These are phyloP conservation scores for Albifimbria verrucaria DNA, from an alignment of 2,329 filamentous ascomycete genomes.

Conservation along the genomic window DNA sequence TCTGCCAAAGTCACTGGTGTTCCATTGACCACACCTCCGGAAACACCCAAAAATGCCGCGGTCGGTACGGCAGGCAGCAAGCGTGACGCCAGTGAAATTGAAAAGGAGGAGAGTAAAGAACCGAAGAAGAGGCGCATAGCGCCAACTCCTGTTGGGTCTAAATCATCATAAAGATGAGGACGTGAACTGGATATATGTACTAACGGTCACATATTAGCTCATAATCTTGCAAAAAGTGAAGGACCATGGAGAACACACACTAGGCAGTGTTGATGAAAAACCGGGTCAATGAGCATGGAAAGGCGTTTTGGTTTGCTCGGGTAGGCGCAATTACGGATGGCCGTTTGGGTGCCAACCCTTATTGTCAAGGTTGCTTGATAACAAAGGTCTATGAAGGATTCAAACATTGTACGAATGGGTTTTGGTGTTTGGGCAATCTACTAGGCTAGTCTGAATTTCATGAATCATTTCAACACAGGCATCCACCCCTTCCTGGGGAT, in stretches of 20 bases:
- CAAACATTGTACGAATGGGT: neutral
- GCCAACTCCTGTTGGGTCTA: constrained; percentile 54
- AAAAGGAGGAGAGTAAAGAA: constrained; percentile 49
- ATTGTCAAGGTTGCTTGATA: no score
- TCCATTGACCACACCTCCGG: constrained; percentile 83
- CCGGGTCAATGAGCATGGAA: constrained; percentile 19
- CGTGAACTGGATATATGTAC: no score
- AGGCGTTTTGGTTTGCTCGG: constrained; percentile 23
- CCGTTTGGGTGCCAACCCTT: no score
- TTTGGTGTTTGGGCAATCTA: neutral
- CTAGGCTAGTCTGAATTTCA: no score
- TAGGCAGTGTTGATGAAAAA: neutral
- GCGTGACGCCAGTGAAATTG: constrained; percentile 54
- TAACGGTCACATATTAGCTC: no score
- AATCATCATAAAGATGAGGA: constrained; percentile 9
- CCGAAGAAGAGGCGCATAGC: constrained; percentile 70
- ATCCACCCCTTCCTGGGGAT: constrained; percentile 59
- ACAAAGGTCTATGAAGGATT: no score
- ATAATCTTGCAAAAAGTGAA: no score
- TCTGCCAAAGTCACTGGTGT: constrained; percentile 61
- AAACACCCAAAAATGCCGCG: constrained; percentile 63
- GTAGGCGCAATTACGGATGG: no score
- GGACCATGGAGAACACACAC: no score
- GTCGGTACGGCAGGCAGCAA: constrained; percentile 42
- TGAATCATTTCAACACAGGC: constrained; percentile 34